Base-by-base conservation (phyloP, 1,284 basidiomycete species). In the Ceratobasidium sp. region DNA sequence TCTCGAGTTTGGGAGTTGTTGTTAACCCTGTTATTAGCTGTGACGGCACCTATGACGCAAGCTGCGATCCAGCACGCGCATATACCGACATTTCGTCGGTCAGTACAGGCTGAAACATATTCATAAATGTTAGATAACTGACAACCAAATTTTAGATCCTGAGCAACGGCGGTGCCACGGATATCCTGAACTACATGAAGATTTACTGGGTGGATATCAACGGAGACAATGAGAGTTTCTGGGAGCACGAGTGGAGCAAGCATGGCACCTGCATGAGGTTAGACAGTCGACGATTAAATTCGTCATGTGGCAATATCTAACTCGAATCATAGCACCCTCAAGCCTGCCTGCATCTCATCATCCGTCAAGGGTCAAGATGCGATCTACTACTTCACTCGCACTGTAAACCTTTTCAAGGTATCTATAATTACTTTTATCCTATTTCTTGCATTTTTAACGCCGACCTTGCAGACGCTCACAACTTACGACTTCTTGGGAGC, bases 261-360 rank as follows among this genome's bases (percentile, higher is more conserved):
- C 93, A 95, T 82, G 93, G 93, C n/a, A 94, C 93, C 1, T 94
- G 94, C 84, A 89, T 89, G 84, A 91, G 90, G 90, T 90, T 80
- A 55, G 53, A 4, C 40, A 55, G 3, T 3, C 33, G 23, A 55
- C 42, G 28, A n/a, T n/a, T n/a, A n/a, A 1, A 73, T 51, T 60
- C 46, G n/a, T 12, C 23, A 39, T 39, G 9, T 49, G 49, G 60
- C 80, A 82, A 77, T 28, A 49, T 18, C 53, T 73, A 44, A 76
- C 39, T 51, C 10, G 33, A 13, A n/a, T 39, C 77, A 46, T 71
- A 93, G 92, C 82, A 94, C 92, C 1, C 87, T 95, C 53, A 81
- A 88, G 79, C 83, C 89, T 1, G 75, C 75, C 10, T 77, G 75
- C 44, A 77, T 77, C 40, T 77, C 75, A 10, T 77, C 75, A 10